These are phyloP conservation scores for Globisporangium mamillatum DNA, from an alignment of 352 stramenopile genomes.

Conservation along the genomic window DNA sequence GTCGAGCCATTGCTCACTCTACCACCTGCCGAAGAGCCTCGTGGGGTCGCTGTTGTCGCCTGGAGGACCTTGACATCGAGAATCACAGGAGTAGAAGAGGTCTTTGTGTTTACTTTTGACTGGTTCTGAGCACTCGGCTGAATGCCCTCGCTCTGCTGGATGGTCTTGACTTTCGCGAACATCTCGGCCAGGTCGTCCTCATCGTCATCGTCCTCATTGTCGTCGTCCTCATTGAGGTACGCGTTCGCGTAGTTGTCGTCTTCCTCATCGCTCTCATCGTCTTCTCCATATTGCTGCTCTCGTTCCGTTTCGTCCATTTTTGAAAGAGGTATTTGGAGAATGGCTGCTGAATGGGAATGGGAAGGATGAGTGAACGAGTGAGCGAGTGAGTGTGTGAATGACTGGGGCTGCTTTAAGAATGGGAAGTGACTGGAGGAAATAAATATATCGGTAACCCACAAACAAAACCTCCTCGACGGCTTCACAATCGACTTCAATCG, in stretches of 20 bases:
- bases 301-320: slow-evolving; percentile 25
- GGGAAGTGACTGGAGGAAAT: not conserved
- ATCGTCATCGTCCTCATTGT: slow-evolving; percentile 29
- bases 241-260: slow-evolving; percentile 37
- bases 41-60: not conserved
- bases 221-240: slow-evolving; percentile 38
- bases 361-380: no score
- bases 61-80: slow-evolving; percentile 16
- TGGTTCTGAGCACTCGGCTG: slow-evolving; percentile 12
- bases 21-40: not conserved
- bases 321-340: not conserved
- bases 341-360: not conserved
- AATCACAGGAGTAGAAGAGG: not conserved
- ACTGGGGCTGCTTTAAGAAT: not conserved
- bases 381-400: not conserved
- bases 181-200: slow-evolving; percentile 64
- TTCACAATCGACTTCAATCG: not conserved
- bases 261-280: slow-evolving; percentile 20
- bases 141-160: slow-evolving; percentile 49
- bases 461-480: not conserved
- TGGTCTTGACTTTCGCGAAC: slow-evolving; percentile 71
- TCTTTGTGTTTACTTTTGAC: slow-evolving; percentile 7
- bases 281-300: slow-evolving; percentile 16
- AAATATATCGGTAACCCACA: not conserved
- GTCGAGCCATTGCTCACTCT: slow-evolving; percentile 2